Evolutionary conservation across 2,329 filamentous ascomycete species (phyloP), one percentile per base, ranked within the genome.

Genomic region (Dissoconium aciculare): DNA sequence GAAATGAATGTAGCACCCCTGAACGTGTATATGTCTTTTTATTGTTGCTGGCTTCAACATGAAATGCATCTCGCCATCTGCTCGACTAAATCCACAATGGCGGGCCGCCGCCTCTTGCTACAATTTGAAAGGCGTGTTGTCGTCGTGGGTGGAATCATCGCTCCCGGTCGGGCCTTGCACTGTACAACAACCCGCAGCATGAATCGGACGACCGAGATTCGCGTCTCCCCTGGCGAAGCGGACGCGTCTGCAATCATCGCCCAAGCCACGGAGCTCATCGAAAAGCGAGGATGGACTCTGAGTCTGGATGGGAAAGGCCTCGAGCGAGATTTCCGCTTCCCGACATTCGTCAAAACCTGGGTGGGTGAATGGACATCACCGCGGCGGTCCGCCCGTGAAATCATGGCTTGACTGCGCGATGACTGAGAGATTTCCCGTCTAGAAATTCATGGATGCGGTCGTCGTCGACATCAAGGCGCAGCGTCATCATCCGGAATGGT

Each of bases 401-500:
- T 21, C 5, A 8, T 5, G 15, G 14, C 6, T 8, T 19, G 6
- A 8, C n/a, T 15, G 15, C 12, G 25, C 27, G 23, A 27, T 6
- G 5, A 3, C 15, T 30, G 21, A 33, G 24, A 10, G 13, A 11
- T 12, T 28, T 26, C n/a, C 38, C 19, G 19, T n/a, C 8, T 23
- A 78, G 74, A 73, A 75, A 40, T 83, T 82, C 55, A 81, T 82
- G 76, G 77, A 74, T n/a, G 64, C 64, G 2, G 66, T 82, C 10
- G 71, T 76, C 8, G 56, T 73, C 17, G 67, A 80, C 45, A 78
- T 74, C 55, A 76, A 77, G 47, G 51, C 68, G 21, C 65, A 67
- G 46, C 77, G 71, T 43, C 78, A 83, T 50, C 78, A 83, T 46
- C 77, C 78, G 0, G 77, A 82, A 51, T 82, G 77, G 77, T 75